phyloP scores from a whole-genome alignment of 2,329 filamentous ascomycete species.

The Diaporthe sp. region DNA sequence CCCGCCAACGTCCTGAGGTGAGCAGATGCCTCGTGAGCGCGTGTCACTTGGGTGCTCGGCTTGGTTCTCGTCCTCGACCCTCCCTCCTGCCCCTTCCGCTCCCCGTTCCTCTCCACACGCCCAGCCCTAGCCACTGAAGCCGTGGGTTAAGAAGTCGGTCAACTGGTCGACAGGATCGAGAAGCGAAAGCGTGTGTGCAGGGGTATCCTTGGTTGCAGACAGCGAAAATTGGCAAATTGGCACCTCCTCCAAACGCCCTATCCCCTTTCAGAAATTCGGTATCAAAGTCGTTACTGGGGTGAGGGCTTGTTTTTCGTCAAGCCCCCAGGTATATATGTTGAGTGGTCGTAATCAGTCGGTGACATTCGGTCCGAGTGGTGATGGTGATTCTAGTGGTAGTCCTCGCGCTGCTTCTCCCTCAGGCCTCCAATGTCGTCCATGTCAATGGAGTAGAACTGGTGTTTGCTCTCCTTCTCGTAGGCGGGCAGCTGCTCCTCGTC shows the following conservation, averaged over 20 bases:
- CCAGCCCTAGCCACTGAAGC: slow-evolving; percentile 11
- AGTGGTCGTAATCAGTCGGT: slow-evolving; percentile 37
- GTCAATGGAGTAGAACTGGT: slow-evolving; percentile 92
- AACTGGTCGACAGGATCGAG: slow-evolving; percentile 39
- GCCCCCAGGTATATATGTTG: slow-evolving; percentile 33
- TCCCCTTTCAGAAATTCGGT: slow-evolving; percentile 38
- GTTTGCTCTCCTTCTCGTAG: slow-evolving; percentile 85
- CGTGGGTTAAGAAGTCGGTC: slow-evolving; percentile 28
- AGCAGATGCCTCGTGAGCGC: background rate
- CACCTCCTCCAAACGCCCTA: slow-evolving; percentile 39
- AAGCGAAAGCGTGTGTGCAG: slow-evolving; percentile 36
- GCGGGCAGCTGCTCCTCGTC: slow-evolving; percentile 85
- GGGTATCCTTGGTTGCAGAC: slow-evolving; percentile 41
- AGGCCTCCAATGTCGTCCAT: slow-evolving; percentile 94
- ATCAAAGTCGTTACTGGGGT: slow-evolving; percentile 40
- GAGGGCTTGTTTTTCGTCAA: slow-evolving; percentile 30
- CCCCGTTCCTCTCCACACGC: slow-evolving; percentile 11
- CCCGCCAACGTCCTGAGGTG: slow-evolving; percentile 4
- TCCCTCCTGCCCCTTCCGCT: background rate
- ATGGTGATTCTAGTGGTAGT: slow-evolving; percentile 47
- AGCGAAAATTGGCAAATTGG: slow-evolving; percentile 36
- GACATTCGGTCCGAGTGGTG: slow-evolving; percentile 25
- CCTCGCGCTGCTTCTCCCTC: slow-evolving; percentile 82
- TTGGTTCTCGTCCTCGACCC: slow-evolving; percentile 28
- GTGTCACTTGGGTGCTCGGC: slow-evolving; percentile 19